Conservation (phyloP, 495 filamentous ascomycete species). For the Penicillium pancosmium region DNA sequence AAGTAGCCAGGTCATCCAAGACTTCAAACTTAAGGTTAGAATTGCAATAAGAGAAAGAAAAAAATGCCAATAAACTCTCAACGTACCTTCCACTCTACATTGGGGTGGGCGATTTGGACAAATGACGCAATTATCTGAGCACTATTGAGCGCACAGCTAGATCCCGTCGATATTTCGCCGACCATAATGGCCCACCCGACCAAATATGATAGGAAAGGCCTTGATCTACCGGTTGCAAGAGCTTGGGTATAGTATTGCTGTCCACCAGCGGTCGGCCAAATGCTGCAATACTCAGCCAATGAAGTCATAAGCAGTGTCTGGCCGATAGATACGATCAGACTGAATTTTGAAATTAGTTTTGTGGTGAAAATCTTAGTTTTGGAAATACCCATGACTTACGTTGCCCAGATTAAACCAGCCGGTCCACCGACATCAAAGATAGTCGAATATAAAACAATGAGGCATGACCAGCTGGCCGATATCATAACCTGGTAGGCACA, state of each 20-base stretch:
- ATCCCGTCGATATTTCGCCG: neutral
- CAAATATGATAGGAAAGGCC: neutral
- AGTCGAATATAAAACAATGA: neutral
- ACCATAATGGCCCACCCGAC: constrained; percentile 1
- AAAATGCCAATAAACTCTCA: neutral
- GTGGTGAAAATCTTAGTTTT: neutral
- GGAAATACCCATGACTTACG: neutral
- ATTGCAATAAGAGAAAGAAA: neutral
- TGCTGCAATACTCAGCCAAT: neutral
- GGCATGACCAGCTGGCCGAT: constrained; percentile 1
- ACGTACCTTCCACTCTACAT: neutral
- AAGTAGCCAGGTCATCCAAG: neutral
- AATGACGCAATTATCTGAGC: neutral
- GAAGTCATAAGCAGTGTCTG: constrained; percentile 1
- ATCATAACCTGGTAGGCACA: constrained; percentile 3
- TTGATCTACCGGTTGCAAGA: neutral
- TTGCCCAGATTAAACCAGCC: neutral
- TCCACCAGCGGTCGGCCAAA: neutral
- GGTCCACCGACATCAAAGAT: constrained; percentile 1
- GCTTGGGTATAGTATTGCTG: constrained; percentile 2
- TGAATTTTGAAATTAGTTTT: neutral
- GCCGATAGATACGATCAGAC: neutral
- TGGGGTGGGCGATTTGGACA: neutral
- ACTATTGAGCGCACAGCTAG: neutral
- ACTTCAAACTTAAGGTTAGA: neutral